Conservation (phyloP, 352 stramenopile species). For the Elongisporangium anandrum region DNA sequence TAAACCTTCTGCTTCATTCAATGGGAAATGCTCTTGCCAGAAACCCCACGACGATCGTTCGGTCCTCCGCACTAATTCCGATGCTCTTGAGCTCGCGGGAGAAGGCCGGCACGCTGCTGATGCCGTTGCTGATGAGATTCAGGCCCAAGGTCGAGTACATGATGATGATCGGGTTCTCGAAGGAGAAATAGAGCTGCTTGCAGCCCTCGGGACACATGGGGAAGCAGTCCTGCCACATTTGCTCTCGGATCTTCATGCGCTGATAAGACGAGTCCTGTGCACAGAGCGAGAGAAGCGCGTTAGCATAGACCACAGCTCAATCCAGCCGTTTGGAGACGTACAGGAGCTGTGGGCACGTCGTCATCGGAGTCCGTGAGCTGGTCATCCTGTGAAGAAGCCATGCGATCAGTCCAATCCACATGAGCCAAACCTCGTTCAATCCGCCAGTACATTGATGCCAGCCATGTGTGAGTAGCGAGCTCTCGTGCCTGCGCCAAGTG, state of each 20-base stretch:
- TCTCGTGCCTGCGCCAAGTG: neutral
- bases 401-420: neutral
- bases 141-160: slow-evolving; percentile 78
- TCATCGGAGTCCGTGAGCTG: neutral
- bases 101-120: slow-evolving; percentile 76
- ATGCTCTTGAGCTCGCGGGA: slow-evolving; percentile 77
- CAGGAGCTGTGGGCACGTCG: neutral
- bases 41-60: slow-evolving; percentile 75
- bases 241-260: slow-evolving; percentile 37
- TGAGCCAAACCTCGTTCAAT: no score
- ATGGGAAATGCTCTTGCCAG: slow-evolving; percentile 68
- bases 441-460: neutral
- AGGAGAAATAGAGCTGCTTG: slow-evolving; percentile 69
- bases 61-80: slow-evolving; percentile 63
- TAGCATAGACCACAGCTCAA: neutral
- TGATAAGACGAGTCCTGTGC: neutral
- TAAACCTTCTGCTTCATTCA: slow-evolving; percentile 21
- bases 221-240: slow-evolving; percentile 81
- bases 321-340: neutral
- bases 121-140: slow-evolving; percentile 83
- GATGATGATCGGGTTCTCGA: slow-evolving; percentile 70
- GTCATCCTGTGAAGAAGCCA: neutral
- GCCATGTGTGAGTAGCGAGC: neutral
- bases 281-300: neutral
- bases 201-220: slow-evolving; percentile 68